These are phyloP conservation scores for Hypsizygus marmoreus DNA, from an alignment of 768 basidiomycete genomes.

Conservation along the genomic window DNA sequence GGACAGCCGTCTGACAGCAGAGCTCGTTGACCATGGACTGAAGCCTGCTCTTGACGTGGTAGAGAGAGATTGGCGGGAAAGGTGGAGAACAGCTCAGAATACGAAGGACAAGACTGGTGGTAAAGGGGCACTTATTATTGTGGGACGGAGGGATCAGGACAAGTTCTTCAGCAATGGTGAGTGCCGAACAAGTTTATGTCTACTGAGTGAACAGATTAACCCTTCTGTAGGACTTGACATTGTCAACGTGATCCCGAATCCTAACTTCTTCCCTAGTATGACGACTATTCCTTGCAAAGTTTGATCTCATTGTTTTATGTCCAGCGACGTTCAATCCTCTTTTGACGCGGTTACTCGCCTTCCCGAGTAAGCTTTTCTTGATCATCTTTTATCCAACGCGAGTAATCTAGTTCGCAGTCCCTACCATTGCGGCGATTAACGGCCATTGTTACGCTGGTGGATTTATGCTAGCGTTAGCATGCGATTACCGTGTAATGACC, in stretches of 20 bases:
- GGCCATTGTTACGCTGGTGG: constrained; percentile 88
- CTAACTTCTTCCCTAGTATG: constrained; percentile 68
- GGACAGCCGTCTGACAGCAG: constrained; percentile 68
- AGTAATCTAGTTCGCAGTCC: constrained; percentile 47
- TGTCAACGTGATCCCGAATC: constrained; percentile 48
- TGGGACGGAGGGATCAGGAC: constrained; percentile 73
- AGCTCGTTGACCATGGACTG: constrained; percentile 58
- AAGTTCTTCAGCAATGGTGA: constrained; percentile 89
- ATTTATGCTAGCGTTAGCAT: constrained; percentile 75
- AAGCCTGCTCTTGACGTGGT: constrained; percentile 73
- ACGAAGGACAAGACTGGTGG: constrained; percentile 53
- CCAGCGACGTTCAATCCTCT: constrained; percentile 77
- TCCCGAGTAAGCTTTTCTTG: constrained; percentile 59
- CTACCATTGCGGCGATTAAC: constrained; percentile 78
- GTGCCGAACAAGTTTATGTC: constrained; percentile 7
- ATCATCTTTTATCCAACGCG: neutral
- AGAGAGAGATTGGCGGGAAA: constrained; percentile 69
- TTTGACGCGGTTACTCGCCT: constrained; percentile 65
- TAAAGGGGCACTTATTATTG: constrained; percentile 73
- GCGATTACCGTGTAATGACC: constrained; percentile 90
- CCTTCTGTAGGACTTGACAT: constrained; percentile 60
- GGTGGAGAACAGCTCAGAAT: constrained; percentile 45
- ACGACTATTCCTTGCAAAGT: constrained; percentile 7
- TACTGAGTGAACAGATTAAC: neutral
- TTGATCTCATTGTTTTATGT: constrained; percentile 10